phyloP scores from a whole-genome alignment of 1,139 yeast genomes.

The Zygosaccharomyces pseudobailii region DNA sequence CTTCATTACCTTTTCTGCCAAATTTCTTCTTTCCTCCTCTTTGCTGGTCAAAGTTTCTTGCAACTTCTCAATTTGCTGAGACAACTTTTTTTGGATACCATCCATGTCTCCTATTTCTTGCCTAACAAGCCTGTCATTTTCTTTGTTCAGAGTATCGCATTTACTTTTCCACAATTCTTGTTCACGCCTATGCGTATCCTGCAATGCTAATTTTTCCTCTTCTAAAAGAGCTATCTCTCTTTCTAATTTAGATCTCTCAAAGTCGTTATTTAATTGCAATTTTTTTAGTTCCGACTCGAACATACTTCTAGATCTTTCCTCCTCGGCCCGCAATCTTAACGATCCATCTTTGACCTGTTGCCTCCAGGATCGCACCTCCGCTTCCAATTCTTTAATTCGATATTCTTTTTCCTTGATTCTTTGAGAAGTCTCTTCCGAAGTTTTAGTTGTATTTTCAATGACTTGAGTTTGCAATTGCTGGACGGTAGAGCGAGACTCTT shows the following conservation, averaged over 20 bases:
- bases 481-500: constrained; percentile 5
- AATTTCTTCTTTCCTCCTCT: constrained; percentile 12
- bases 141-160: constrained; percentile 23
- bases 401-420: constrained; percentile 23
- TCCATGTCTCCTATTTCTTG: constrained; percentile 10
- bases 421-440: constrained; percentile 17
- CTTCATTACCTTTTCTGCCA: constrained; percentile 14
- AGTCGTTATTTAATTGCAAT: constrained; percentile 32
- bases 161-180: constrained; percentile 17
- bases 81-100: constrained; percentile 10
- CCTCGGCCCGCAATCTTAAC: not conserved
- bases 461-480: constrained; percentile 18
- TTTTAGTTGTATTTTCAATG: constrained; percentile 16
- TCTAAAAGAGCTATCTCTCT: constrained; percentile 21
- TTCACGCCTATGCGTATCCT: constrained; percentile 19
- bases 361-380: constrained; percentile 17
- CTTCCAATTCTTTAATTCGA: constrained; percentile 21
- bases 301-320: constrained; percentile 12
- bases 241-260: constrained; percentile 16
- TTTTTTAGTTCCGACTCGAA: constrained; percentile 15
- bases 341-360: constrained; percentile 7
- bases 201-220: constrained; percentile 21
- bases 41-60: constrained; percentile 13
- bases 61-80: constrained; percentile 14
- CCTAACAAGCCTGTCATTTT: constrained; percentile 14